Base-by-base conservation (phyloP, 306 rosid genomes). In the Trichosanthes cucumerina region DNA sequence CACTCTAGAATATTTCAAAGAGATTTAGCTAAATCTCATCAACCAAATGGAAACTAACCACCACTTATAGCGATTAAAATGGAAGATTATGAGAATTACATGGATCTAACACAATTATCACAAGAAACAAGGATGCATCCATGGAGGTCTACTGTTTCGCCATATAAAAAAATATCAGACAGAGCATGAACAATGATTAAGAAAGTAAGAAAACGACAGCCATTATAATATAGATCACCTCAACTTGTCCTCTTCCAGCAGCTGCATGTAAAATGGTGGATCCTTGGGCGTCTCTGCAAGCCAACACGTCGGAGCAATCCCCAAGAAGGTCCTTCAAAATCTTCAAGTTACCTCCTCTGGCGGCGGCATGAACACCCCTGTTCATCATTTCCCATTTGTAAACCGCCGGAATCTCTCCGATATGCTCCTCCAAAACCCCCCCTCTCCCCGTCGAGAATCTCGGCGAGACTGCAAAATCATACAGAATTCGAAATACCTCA, bases 211-310 rank as follows among this genome's bases (percentile, higher is more conserved):
- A 59, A 77, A 77, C 12, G 38, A 38, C 68, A 83, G 44, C 77
- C 46, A 1, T 58, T 28, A 78, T 41, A 39, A 54, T 64, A 50
- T 24, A 71, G 78, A 85, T 87, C 38, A 95, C 98, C 98, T 95
- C 92, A 68, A 91, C 92, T 79, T 89, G 89, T 44, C 97, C 99
- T 88, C 91, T 89, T 36, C 92, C 93, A 0, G 99, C 99, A 68
- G 99, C 99, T 7, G 99, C 93, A 87, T 95, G 99, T 1, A 95
- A 82, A 47, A 91, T 76, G 74, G 97, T 91, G 69, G 97, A 95
- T 26, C 97, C 97, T 19, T 92, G 86, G 80, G 83, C 78, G 81
- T 95, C 99, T 82, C 97, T 88, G 54, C 78, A 92, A 82, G 85
- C 92, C 96, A 92, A 88, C 81, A 91, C 82, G 85, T 95, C 90